Evolutionary conservation across 164 flowering plant species (phyloP).

Genomic region (Liriodendron chinense): DNA sequence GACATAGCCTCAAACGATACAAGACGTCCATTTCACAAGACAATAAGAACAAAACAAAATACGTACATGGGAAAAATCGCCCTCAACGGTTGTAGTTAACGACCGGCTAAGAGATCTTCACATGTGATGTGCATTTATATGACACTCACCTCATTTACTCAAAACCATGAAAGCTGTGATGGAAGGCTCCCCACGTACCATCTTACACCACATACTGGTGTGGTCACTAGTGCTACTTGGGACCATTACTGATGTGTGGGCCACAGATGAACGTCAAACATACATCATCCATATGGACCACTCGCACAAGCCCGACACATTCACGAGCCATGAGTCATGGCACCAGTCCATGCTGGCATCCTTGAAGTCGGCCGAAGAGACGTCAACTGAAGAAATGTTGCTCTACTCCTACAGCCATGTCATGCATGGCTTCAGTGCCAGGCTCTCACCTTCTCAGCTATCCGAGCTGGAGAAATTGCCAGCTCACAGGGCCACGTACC

Average conservation of each 20-base stretch:
- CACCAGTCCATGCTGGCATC: conserved; percentile 19
- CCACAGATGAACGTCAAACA: conserved; percentile 9
- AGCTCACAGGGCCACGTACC: conserved; percentile 16
- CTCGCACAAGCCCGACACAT: conserved; percentile 15
- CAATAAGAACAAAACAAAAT: not conserved
- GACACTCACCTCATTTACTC: not conserved
- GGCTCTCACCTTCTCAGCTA: conserved; percentile 22
- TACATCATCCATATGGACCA: conserved; percentile 28
- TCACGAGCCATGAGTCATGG: conserved; percentile 20
- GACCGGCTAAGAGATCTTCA: not conserved
- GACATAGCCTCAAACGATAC: too few species aligned
- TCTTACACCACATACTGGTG: conserved; percentile 6
- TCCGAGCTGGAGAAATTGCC: conserved; percentile 19
- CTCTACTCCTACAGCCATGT: conserved; percentile 26
- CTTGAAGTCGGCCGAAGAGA: not conserved
- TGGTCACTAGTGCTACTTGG: conserved; percentile 4
- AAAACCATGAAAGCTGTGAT: not conserved
- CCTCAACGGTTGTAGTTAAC: not conserved
- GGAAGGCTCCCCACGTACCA: not conserved
- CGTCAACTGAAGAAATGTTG: not conserved
- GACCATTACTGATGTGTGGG: not conserved
- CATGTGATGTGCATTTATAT: too few species aligned
- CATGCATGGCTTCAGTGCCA: conserved; percentile 30
- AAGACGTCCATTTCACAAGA: too few species aligned
- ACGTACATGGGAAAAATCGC: not conserved